Base-by-base conservation (phyloP, 306 rosid genomes). In the Myrica gale region DNA sequence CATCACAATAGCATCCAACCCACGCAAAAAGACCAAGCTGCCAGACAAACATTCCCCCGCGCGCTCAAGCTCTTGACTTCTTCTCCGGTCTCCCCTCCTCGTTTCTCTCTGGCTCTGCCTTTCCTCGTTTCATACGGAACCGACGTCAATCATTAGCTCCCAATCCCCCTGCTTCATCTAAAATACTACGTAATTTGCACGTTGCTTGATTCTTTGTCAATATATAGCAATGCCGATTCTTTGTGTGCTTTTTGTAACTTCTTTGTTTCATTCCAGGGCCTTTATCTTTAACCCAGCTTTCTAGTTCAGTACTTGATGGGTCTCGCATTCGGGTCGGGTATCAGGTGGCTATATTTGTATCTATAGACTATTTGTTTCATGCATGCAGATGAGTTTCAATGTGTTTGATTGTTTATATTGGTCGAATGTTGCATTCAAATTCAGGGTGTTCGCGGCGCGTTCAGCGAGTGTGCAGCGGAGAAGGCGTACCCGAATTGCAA, bases 401-500 rank as follows among this genome's bases (percentile, higher is more conserved):
- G 54, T 23, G 52, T 19, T 48, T 1, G 42, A 9, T 26, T 13
- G n/a, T 7, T 61, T 16, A 19, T 43, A 37, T 71, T 55, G 44
- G 71, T 55, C 80, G 58, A 82, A 73, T 58, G 32, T 70, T 84
- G 45, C 50, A 52, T 41, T 78, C 6, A 20, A 17, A n/a, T 86
- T 78, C 83, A 95, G 97, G 99, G 97, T 56, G 97, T 90, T 87
- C 83, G 46, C 21, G 99, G 99, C 51, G 97, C 99, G 74, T 92
- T 90, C 67, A 90, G 99, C 56, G 99, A 92, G 78, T 85, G 92
- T 10, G 99, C 99, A 1, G 97, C 97, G 0, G 89, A 83, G 69
- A 92, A 95, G 85, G 99, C 99, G 6, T 95, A 95, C 70, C 99
- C 96, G 20, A 90, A 90, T 81, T 95, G 99, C 16, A 93, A 95